Evolutionary conservation across 139 green algal species (phyloP).

Genomic region (Volvox reticuliferus): DNA sequence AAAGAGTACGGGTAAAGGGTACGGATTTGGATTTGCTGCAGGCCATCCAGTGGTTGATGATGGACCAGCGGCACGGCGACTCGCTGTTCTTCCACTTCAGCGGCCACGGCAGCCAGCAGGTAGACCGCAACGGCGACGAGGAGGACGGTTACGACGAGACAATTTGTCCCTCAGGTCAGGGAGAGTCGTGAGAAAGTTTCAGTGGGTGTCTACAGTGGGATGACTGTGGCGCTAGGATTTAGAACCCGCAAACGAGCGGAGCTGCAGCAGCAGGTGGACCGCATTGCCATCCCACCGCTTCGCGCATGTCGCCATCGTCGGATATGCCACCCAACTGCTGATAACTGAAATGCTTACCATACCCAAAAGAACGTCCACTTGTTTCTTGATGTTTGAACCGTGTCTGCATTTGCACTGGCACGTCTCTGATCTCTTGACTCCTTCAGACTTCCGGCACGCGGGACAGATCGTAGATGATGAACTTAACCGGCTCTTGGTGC

Average conservation of each 20-base stretch:
- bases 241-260: too few relatives aligned
- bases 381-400: too few relatives aligned
- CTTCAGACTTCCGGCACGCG: conserved; percentile 30
- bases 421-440: neutral
- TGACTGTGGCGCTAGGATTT: too few relatives aligned
- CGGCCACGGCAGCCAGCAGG: conserved; percentile 82
- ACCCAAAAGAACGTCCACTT: too few relatives aligned
- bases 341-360: too few relatives aligned
- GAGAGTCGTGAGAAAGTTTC: neutral
- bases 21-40: neutral
- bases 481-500: conserved; percentile 74
- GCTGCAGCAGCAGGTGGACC: too few relatives aligned
- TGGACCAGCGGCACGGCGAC: conserved; percentile 68
- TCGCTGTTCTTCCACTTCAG: conserved; percentile 88
- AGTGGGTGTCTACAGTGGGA: too few relatives aligned
- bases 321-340: too few relatives aligned
- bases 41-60: conserved; percentile 52
- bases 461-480: conserved; percentile 81
- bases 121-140: conserved; percentile 82
- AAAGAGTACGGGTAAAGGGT: too few relatives aligned
- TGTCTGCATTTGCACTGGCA: too few relatives aligned
- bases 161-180: conserved; percentile 52
- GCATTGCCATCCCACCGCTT: too few relatives aligned
- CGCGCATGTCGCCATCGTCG: too few relatives aligned
- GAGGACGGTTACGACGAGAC: conserved; percentile 86